A percentile compares a stretch with the other conserved stretches of the same genome.
Evolutionary conservation across 805 yeast species (phyloP).

Genomic region (Barnettozyma siamensis): DNA sequence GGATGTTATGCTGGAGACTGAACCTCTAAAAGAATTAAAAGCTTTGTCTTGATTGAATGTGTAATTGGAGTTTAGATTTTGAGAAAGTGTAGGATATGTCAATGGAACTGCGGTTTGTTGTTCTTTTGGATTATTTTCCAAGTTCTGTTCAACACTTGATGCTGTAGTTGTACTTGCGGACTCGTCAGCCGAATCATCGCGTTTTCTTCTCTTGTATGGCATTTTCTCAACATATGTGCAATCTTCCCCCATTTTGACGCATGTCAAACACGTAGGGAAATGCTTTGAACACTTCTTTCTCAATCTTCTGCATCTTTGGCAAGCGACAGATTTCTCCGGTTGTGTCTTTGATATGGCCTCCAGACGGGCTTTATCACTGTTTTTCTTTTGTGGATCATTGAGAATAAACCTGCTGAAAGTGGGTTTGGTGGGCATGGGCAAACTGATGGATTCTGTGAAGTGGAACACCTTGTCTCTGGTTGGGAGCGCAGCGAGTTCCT

Average conservation of each 20-base stretch:
- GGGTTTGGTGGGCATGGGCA: neutral
- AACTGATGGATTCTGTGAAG: neutral
- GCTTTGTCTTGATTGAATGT: neutral
- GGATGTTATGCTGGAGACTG: neutral
- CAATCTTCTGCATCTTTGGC: slow-evolving; percentile 8
- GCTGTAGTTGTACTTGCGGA: neutral
- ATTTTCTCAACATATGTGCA: slow-evolving; percentile 23
- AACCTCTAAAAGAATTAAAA: neutral
- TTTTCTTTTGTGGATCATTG: slow-evolving; percentile 14
- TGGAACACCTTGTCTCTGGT: neutral
- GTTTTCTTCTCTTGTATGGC: slow-evolving; percentile 1
- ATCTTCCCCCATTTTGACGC: slow-evolving; percentile 37
- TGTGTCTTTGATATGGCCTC: slow-evolving; percentile 2
- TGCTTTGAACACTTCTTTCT: slow-evolving; percentile 12
- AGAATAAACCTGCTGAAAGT: slow-evolving; percentile 13
- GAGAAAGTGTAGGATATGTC: neutral
- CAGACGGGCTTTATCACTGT: slow-evolving; percentile 1
- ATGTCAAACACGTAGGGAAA: slow-evolving; percentile 34
- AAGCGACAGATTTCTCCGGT: slow-evolving; percentile 6
- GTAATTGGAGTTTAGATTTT: slow-evolving; percentile 1
- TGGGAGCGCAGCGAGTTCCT: neutral
- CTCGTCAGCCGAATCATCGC: neutral
- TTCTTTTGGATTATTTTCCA: no score
- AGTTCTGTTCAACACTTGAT: neutral
- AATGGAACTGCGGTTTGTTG: neutral